A percentile compares a stretch with the other conserved stretches of the same genome.
These are phyloP conservation scores for Solanum gracilifrons DNA, from an alignment of 257 asterid genomes.

Conservation along the genomic window DNA sequence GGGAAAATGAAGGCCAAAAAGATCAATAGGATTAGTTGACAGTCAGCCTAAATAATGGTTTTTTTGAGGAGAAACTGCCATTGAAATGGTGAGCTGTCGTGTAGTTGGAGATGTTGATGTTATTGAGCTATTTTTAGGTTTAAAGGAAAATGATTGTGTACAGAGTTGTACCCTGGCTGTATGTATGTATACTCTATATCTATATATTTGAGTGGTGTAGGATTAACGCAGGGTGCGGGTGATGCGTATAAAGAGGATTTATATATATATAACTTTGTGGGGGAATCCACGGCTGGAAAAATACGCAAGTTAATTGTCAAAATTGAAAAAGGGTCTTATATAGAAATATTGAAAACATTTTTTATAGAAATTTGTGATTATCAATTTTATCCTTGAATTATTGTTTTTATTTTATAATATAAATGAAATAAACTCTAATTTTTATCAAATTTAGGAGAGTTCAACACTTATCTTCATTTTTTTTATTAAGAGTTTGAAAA, in stretches of 20 bases:
- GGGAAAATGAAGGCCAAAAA: neutral
- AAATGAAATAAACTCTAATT: too few relatives aligned
- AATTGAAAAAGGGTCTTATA: neutral
- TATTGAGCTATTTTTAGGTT: neutral
- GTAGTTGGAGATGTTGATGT: neutral
- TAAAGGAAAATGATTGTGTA: neutral
- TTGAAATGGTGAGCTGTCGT: neutral
- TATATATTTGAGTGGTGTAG: neutral
- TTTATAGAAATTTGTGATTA: too few relatives aligned
- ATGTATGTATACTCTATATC: neutral
- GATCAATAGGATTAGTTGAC: neutral
- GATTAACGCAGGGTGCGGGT: neutral
- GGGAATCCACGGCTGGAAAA: neutral
- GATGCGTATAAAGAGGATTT: neutral
- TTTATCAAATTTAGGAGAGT: too few relatives aligned
- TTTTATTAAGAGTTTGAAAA: too few relatives aligned
- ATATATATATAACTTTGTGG: neutral
- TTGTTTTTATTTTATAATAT: too few relatives aligned
- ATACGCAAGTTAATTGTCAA: neutral
- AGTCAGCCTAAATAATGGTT: neutral
- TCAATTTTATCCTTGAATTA: too few relatives aligned
- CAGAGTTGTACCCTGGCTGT: neutral
- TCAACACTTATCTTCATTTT: too few relatives aligned
- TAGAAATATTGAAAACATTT: too few relatives aligned
- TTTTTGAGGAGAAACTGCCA: neutral